Evolutionary conservation across 164 flowering plant species (phyloP), one percentile per base, ranked within the genome.

Genomic region (Tinospora cordifolia): DNA sequence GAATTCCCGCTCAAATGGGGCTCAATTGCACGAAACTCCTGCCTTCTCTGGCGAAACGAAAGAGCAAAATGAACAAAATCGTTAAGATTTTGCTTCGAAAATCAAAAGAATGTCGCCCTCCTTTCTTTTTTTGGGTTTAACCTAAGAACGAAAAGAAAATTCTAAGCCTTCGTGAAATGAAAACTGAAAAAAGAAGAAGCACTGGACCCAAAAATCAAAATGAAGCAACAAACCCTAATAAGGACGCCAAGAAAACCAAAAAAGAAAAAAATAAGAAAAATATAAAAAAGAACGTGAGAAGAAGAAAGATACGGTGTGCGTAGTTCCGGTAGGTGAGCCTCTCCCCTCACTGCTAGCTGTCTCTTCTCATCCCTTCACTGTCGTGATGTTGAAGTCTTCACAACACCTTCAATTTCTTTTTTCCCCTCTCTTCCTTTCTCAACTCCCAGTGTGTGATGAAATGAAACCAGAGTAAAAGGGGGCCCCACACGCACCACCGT

Each of bases 311-410:
- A 60, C 9, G 54, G 70, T 69, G 34, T 46, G 21, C n/a, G 60
- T 24, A 8, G 34, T 69, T 70, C 64, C 64, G 87, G 84, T 86
- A 82, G 92, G 90, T 86, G 86, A 84, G 82, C 69, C 73, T 79
- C 80, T 72, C 54, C 67, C 79, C 79, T 84, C 86, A 83, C 71
- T 87, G 90, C 92, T 78, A 88, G 90, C 87, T 88, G 90, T 78
- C 81, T 77, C 74, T 84, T 79, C 67, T 80, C 34, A 58, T 63
- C 39, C 71, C 58, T 72, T 73, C 79, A 58, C 84, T 82, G 84
- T 87, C 88, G 75, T 84, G 84, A 81, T 72, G 82, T 82, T 83
- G 83, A 83, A 84, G 86, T 69, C 79, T 81, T 76, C 69, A 66
- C 57, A 21, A 40, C 10, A 6, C 2, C 2, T 38, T 10, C 14